Conservation (phyloP, 169 alveolate species). For the Eimeria necatrix region DNA sequence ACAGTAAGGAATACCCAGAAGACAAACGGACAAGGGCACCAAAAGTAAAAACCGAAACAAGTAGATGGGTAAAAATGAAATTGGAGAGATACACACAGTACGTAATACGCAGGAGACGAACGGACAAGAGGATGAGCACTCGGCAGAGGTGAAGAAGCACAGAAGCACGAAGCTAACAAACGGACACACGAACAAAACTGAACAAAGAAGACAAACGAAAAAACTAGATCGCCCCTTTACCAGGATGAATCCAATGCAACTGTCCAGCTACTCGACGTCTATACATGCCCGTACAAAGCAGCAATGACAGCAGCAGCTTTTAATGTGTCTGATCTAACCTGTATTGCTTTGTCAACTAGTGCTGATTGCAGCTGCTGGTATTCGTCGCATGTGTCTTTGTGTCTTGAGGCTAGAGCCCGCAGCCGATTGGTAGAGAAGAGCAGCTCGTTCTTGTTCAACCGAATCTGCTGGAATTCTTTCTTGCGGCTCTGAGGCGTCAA, state of each 20-base stretch:
- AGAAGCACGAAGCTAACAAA: too few relatives aligned
- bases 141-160: too few relatives aligned
- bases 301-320: background rate
- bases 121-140: too few relatives aligned
- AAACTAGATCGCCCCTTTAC: too few relatives aligned
- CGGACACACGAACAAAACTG: too few relatives aligned
- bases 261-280: too few relatives aligned
- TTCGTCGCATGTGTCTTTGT: constrained; percentile 87
- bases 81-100: background rate
- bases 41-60: background rate
- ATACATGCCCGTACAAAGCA: background rate
- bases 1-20: background rate
- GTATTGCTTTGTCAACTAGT: constrained; percentile 10
- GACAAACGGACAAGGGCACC: background rate
- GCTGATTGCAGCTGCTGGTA: constrained; percentile 90
- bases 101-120: background rate
- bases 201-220: too few relatives aligned
- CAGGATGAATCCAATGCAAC: too few relatives aligned
- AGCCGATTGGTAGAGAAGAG: constrained; percentile 93
- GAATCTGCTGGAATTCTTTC: constrained; percentile 84
- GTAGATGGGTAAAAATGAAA: background rate
- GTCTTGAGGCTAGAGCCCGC: constrained; percentile 88
- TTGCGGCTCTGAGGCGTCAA: constrained; percentile 39
- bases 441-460: constrained; percentile 92
- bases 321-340: background rate